These are phyloP conservation scores for Lanmaoa rubissima DNA, from an alignment of 768 basidiomycete genomes.

Conservation along the genomic window DNA sequence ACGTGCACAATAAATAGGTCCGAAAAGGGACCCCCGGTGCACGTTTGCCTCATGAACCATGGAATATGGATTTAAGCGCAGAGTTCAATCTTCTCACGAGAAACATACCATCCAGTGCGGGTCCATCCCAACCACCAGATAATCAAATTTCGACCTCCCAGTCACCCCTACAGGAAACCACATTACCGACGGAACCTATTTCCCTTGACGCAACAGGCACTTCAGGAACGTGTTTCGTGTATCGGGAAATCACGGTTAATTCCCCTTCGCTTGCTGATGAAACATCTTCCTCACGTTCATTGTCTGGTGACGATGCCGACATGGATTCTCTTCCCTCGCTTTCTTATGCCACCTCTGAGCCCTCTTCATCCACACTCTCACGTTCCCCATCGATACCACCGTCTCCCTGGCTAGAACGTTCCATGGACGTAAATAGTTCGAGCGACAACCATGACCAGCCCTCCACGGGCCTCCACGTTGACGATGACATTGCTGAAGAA, in stretches of 20 bases:
- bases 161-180: not conserved
- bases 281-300: conserved; percentile 21
- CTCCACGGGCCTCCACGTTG: not conserved
- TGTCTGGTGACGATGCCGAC: conserved; percentile 25
- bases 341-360: conserved; percentile 33
- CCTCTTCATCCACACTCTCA: conserved; percentile 39
- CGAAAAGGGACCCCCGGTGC: conserved; percentile 44
- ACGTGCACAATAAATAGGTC: conserved; percentile 24
- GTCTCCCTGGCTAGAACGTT: conserved; percentile 27
- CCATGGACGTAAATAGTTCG: conserved; percentile 20
- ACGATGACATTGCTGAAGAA: conserved; percentile 18
- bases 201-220: not conserved
- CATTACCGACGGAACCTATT: not conserved
- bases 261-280: conserved; percentile 19
- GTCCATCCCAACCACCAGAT: conserved; percentile 5
- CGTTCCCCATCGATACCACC: conserved; percentile 42
- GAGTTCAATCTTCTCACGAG: conserved; percentile 9
- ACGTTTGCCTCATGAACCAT: conserved; percentile 42
- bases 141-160: not conserved
- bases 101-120: not conserved
- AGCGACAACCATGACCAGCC: conserved; percentile 12
- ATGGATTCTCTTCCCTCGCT: conserved; percentile 35
- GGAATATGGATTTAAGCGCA: conserved; percentile 31
- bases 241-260: conserved; percentile 7
- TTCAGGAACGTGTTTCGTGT: conserved; percentile 5